Percentiles rank a stretch among this genome's conserved stretches.
Conservation (phyloP, 2,329 filamentous ascomycete genomes). For the Calonectria multiphialidica region DNA sequence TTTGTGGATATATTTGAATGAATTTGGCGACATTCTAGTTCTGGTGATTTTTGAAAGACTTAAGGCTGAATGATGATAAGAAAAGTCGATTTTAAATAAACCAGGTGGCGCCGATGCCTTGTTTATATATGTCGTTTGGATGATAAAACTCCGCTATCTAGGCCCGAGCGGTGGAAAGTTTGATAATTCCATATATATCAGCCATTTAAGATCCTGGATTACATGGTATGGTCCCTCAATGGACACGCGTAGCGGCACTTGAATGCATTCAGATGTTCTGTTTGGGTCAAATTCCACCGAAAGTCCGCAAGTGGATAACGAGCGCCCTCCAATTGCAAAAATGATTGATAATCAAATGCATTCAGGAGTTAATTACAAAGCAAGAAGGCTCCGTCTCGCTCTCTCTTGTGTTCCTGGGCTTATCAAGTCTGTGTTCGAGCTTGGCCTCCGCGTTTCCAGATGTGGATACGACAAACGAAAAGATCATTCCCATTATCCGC, state of each 20-base stretch:
- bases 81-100: not conserved
- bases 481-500: too few species aligned
- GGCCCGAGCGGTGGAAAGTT: not conserved
- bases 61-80: too few species aligned
- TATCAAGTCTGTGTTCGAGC: too few species aligned
- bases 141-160: not conserved
- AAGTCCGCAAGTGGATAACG: not conserved
- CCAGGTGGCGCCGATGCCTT: too few species aligned
- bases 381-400: not conserved
- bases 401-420: not conserved
- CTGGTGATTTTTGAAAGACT: not conserved
- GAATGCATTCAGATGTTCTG: not conserved
- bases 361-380: not conserved
- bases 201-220: not conserved
- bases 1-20: slow-evolving; percentile 15
- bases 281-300: not conserved
- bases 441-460: too few species aligned
- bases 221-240: not conserved
- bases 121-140: not conserved
- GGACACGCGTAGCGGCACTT: not conserved
- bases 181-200: not conserved
- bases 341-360: not conserved
- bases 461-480: too few species aligned
- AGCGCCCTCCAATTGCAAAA: not conserved
- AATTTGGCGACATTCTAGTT: not conserved